Evolutionary conservation across 2,329 filamentous ascomycete species (phyloP).

Genomic region (Amesomyces nigricolor): DNA sequence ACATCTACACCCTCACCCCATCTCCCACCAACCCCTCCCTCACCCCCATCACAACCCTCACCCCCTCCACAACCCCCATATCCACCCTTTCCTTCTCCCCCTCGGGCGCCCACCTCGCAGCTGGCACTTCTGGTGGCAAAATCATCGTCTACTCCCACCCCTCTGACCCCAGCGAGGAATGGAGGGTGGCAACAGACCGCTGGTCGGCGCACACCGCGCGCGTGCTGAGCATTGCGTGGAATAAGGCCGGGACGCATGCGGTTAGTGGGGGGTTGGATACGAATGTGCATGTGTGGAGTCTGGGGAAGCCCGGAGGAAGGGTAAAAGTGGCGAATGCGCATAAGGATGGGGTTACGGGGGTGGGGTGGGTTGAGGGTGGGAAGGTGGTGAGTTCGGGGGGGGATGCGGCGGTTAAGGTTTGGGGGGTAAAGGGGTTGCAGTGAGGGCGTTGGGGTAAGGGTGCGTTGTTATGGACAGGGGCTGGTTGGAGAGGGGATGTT

Average conservation of each 20-base stretch:
- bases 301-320: conserved; percentile 75
- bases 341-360: conserved; percentile 94
- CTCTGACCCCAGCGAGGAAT: conserved; percentile 30
- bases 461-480: no score
- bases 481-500: no score
- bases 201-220: conserved; percentile 58
- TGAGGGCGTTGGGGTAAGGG: conserved; percentile 25
- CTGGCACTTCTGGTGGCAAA: conserved; percentile 78
- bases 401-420: conserved; percentile 88
- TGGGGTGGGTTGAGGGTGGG: conserved; percentile 59
- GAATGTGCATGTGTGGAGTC: conserved; percentile 86
- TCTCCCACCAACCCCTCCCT: conserved; percentile 49
- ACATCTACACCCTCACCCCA: conserved; percentile 64
- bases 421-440: conserved; percentile 59
- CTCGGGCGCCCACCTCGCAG: conserved; percentile 71
- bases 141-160: conserved; percentile 63
- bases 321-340: conserved; percentile 84
- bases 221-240: conserved; percentile 65
- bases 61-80: conserved; percentile 64
- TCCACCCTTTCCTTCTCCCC: conserved; percentile 79
- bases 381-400: conserved; percentile 75
- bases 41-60: conserved; percentile 50
- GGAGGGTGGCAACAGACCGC: conserved; percentile 71
- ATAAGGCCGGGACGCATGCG: conserved; percentile 67
- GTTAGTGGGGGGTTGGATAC: conserved; percentile 86